These are phyloP conservation scores for Mycena maculata DNA, from an alignment of 768 basidiomycete species.

Conservation along the genomic window DNA sequence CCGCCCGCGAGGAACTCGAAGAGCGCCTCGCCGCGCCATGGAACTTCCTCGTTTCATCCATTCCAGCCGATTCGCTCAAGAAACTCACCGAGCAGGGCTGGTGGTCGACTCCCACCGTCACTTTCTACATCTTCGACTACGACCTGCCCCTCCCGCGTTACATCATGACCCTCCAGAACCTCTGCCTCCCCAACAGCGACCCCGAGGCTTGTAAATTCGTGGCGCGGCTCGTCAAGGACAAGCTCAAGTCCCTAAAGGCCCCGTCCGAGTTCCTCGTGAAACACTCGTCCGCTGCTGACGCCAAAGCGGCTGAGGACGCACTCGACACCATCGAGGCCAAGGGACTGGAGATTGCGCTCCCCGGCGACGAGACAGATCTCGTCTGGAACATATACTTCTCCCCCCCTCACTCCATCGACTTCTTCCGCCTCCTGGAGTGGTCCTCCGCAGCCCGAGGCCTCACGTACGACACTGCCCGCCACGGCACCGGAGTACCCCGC, in stretches of 20 bases:
- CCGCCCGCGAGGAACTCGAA: too few relatives aligned
- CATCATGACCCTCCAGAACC: slow-evolving; percentile 14
- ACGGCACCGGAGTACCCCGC: slow-evolving; percentile 1
- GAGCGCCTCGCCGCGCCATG: slow-evolving; percentile 22
- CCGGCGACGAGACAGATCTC: neutral
- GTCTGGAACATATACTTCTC: slow-evolving; percentile 4
- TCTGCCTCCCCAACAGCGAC: neutral
- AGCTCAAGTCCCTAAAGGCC: slow-evolving; percentile 1
- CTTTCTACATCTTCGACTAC: neutral
- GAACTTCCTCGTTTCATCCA: slow-evolving; percentile 13
- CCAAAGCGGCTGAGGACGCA: neutral
- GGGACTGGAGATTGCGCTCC: neutral
- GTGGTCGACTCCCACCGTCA: slow-evolving; percentile 14
- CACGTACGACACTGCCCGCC: neutral
- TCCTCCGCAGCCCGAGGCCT: neutral
- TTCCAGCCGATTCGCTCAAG: neutral
- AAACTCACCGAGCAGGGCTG: neutral
- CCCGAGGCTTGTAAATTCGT: neutral
- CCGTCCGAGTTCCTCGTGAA: neutral
- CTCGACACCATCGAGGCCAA: slow-evolving; percentile 1
- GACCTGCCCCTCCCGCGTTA: slow-evolving; percentile 1
- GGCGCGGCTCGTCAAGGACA: neutral
- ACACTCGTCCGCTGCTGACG: neutral
- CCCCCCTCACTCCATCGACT: neutral
- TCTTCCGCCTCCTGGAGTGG: neutral